Conservation (phyloP, 805 yeast genomes). For the Zygosaccharomyces bisporus region DNA sequence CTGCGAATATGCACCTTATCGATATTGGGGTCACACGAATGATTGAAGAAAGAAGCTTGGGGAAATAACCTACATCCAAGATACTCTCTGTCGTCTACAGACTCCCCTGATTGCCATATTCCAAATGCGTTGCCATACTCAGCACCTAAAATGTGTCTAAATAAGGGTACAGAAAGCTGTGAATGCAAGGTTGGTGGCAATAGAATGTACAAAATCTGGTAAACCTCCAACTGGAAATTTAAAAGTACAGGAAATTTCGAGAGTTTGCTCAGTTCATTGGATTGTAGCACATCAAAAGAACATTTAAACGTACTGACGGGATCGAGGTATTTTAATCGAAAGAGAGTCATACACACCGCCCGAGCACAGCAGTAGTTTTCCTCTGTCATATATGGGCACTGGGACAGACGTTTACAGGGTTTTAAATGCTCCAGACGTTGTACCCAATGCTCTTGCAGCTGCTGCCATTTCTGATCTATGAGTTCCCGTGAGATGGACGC, state of each 20-base stretch:
- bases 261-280: constrained; percentile 48
- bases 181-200: constrained; percentile 38
- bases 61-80: constrained; percentile 61
- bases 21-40: constrained; percentile 59
- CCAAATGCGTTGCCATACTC: constrained; percentile 70
- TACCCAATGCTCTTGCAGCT: constrained; percentile 40
- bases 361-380: constrained; percentile 52
- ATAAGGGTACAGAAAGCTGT: constrained; percentile 37
- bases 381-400: constrained; percentile 46
- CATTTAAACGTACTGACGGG: constrained; percentile 14
- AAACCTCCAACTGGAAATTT: constrained; percentile 45
- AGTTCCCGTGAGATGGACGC: constrained; percentile 11
- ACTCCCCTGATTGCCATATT: constrained; percentile 50
- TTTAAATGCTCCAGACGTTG: constrained; percentile 34
- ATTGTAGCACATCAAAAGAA: constrained; percentile 44
- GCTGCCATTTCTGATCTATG: constrained; percentile 18
- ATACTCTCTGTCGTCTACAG: constrained; percentile 47
- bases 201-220: constrained; percentile 43
- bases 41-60: constrained; percentile 64
- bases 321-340: constrained; percentile 28
- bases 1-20: constrained; percentile 39
- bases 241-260: constrained; percentile 45
- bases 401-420: constrained; percentile 35
- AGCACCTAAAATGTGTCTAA: constrained; percentile 51
- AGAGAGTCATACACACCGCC: constrained; percentile 42